Conservation (phyloP, 345 rosid species). For the Bruguiera gymnorhiza region DNA sequence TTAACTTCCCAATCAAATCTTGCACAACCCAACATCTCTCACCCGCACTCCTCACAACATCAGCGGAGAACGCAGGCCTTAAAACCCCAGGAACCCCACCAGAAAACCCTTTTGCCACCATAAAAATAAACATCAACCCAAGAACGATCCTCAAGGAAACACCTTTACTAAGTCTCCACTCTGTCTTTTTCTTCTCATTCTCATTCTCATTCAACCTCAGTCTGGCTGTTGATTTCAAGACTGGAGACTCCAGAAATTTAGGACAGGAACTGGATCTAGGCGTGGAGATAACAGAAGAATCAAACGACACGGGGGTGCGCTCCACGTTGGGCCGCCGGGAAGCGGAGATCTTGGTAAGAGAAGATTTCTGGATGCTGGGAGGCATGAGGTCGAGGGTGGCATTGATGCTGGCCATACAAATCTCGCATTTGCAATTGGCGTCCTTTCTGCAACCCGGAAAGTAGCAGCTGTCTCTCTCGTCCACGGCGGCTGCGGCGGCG, state of each 20-base stretch:
- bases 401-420: conserved; percentile 79
- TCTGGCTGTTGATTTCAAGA: conserved; percentile 42
- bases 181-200: conserved; percentile 22
- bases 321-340: conserved; percentile 28
- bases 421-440: conserved; percentile 76
- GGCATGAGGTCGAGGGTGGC: conserved; percentile 91
- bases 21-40: conserved; percentile 41
- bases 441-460: conserved; percentile 84
- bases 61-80: conserved; percentile 43
- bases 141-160: conserved; percentile 25
- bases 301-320: conserved; percentile 53
- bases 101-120: conserved; percentile 47
- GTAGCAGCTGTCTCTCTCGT: conserved; percentile 66
- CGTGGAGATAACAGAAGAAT: conserved; percentile 43
- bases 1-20: conserved; percentile 42
- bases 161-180: conserved; percentile 3
- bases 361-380: conserved; percentile 58
- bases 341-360: conserved; percentile 58
- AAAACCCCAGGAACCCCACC: conserved; percentile 33
- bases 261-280: conserved; percentile 46
- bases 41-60: conserved; percentile 39
- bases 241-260: conserved; percentile 30
- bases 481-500: conserved; percentile 19
- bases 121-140: conserved; percentile 38
- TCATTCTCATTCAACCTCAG: conserved; percentile 16